phyloP scores from a whole-genome alignment of 2,329 filamentous ascomycete genomes.

The Fusarium buxicola region DNA sequence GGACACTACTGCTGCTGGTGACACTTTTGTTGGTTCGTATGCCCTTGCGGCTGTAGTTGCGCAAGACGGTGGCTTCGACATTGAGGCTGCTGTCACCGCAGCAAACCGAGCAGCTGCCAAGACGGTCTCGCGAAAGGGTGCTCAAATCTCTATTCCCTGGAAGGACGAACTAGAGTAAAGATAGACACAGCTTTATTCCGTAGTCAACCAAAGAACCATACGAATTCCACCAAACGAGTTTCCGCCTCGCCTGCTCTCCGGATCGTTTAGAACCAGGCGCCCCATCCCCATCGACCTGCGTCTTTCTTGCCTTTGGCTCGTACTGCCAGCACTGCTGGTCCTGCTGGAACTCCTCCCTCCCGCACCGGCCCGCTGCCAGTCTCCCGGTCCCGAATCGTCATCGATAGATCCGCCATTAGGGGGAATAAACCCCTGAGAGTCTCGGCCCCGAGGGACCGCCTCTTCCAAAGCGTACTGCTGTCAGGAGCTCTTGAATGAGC shows the following conservation, averaged over 20 bases:
- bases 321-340: slow-evolving; percentile 5
- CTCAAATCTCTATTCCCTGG: slow-evolving; percentile 59
- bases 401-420: slow-evolving; percentile 30
- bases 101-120: slow-evolving; percentile 61
- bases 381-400: slow-evolving; percentile 18
- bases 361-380: slow-evolving; percentile 12
- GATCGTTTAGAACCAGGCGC: slow-evolving; percentile 46
- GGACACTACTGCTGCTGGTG: slow-evolving; percentile 93
- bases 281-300: slow-evolving; percentile 46
- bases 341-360: slow-evolving; percentile 14
- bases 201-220: slow-evolving; percentile 36
- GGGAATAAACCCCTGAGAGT: slow-evolving; percentile 36
- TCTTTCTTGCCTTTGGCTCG: slow-evolving; percentile 43
- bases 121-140: slow-evolving; percentile 57
- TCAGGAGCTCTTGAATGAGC: slow-evolving; percentile 16
- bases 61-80: slow-evolving; percentile 57
- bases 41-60: slow-evolving; percentile 75
- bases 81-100: slow-evolving; percentile 67
- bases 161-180: slow-evolving; percentile 55
- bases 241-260: slow-evolving; percentile 20
- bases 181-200: slow-evolving; percentile 17
- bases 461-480: slow-evolving; percentile 33
- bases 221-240: slow-evolving; percentile 16
- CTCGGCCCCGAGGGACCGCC: slow-evolving; percentile 38
- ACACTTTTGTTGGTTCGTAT: slow-evolving; percentile 93